These are phyloP conservation scores for Hypsizygus ulmarius DNA, from an alignment of 1,284 basidiomycete genomes.

Conservation along the genomic window DNA sequence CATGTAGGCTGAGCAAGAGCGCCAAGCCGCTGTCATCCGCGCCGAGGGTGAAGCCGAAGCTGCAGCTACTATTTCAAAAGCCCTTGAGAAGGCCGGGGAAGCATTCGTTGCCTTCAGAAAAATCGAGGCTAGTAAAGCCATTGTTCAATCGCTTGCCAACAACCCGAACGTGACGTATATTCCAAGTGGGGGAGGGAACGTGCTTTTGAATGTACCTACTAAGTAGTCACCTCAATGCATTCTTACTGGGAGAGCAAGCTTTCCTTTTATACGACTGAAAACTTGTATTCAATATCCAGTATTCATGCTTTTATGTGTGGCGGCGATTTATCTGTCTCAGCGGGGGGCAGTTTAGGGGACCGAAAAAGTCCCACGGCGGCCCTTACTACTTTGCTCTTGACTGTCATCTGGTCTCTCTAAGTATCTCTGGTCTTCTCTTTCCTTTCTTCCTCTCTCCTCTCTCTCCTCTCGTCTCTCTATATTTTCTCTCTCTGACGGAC, in stretches of 20 bases:
- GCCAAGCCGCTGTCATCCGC: slow-evolving; percentile 96
- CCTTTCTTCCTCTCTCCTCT: slow-evolving; percentile 41
- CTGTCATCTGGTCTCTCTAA: slow-evolving; percentile 44
- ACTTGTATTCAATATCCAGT: too few species aligned
- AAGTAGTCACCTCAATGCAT: slow-evolving; percentile 34
- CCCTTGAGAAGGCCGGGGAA: slow-evolving; percentile 94
- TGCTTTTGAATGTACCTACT: slow-evolving; percentile 81
- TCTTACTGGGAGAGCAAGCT: too few species aligned
- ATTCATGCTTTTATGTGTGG: too few species aligned
- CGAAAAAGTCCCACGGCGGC: slow-evolving; percentile 25
- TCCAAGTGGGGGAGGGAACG: slow-evolving; percentile 74
- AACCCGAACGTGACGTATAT: slow-evolving; percentile 89
- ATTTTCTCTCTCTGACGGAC: slow-evolving; percentile 45
- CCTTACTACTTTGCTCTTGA: slow-evolving; percentile 39
- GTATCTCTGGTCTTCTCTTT: slow-evolving; percentile 44
- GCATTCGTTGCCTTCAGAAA: slow-evolving; percentile 94
- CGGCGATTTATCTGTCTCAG: too few species aligned
- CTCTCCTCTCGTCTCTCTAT: slow-evolving; percentile 40
- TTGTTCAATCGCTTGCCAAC: slow-evolving; percentile 76
- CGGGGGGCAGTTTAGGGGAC: background rate
- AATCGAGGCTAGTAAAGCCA: slow-evolving; percentile 98
- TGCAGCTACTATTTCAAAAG: slow-evolving; percentile 87
- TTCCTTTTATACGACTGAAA: too few species aligned
- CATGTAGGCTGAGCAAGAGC: slow-evolving; percentile 92
- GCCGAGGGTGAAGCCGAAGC: slow-evolving; percentile 99